A percentile compares a stretch with the other conserved stretches of the same genome.
These are phyloP conservation scores for Fusarium piperis DNA, from an alignment of 2,329 filamentous ascomycete genomes.

Conservation along the genomic window DNA sequence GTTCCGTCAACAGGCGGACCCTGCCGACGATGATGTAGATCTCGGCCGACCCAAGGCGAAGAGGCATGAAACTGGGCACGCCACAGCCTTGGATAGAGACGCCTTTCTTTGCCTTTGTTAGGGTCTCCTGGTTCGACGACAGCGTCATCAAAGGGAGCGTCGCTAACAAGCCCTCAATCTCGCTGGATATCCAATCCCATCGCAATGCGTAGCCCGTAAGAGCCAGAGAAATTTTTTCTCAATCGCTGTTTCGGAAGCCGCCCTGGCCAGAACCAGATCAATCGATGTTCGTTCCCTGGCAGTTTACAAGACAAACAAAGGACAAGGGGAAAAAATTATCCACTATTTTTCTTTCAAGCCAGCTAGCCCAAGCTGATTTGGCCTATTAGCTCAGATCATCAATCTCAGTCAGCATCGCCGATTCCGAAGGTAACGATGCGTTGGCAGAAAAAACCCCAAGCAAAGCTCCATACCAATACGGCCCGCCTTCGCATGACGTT, in stretches of 20 bases:
- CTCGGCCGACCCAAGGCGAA: slow-evolving; percentile 29
- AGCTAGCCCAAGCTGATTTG: no score
- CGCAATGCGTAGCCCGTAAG: slow-evolving; percentile 1
- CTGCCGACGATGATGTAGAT: slow-evolving; percentile 42
- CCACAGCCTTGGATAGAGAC: slow-evolving; percentile 4
- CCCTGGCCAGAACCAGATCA: background rate
- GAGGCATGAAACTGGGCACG: slow-evolving; percentile 11
- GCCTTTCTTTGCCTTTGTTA: background rate
- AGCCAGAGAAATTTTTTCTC: background rate
- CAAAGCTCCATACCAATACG: slow-evolving; percentile 20
- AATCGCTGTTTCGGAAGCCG: slow-evolving; percentile 13
- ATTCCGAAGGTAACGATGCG: slow-evolving; percentile 23
- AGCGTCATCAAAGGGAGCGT: slow-evolving; percentile 9
- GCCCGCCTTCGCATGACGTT: slow-evolving; percentile 26
- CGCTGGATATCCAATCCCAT: slow-evolving; percentile 9
- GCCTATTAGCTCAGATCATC: slow-evolving; percentile 36
- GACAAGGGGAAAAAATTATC: slow-evolving; percentile 1
- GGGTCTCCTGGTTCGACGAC: slow-evolving; percentile 15
- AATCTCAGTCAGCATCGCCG: slow-evolving; percentile 30
- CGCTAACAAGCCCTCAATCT: background rate
- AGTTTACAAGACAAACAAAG: background rate
- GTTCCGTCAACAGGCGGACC: slow-evolving; percentile 21
- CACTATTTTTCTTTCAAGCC: slow-evolving; percentile 25
- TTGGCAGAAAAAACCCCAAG: slow-evolving; percentile 14
- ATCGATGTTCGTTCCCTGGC: background rate